A percentile compares a stretch with the other conserved stretches of the same genome.
phyloP scores from a whole-genome alignment of 352 stramenopile genomes.

The Aphanomyces cochlioides region DNA sequence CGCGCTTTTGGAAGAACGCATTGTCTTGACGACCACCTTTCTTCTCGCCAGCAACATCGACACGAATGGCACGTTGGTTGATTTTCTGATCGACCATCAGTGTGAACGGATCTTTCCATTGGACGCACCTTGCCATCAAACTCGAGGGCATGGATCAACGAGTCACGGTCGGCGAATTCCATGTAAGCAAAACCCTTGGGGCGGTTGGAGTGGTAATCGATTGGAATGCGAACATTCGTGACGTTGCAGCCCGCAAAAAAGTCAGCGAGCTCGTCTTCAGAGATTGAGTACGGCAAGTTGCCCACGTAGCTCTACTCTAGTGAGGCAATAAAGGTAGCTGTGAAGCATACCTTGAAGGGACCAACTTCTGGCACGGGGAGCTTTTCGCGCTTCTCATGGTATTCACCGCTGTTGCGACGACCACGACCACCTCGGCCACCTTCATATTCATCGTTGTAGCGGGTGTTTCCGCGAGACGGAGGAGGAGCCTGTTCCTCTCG shows the following conservation, averaged over 20 bases:
- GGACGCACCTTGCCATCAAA: slow-evolving; percentile 45
- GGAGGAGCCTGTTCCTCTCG: not conserved
- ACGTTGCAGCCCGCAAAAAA: slow-evolving; percentile 51
- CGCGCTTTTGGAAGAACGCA: slow-evolving; percentile 56
- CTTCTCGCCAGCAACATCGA: slow-evolving; percentile 68
- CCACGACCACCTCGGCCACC: slow-evolving; percentile 8
- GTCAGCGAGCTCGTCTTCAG: slow-evolving; percentile 63
- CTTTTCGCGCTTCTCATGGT: slow-evolving; percentile 44
- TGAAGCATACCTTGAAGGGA: slow-evolving; percentile 61
- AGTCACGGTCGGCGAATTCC: slow-evolving; percentile 66
- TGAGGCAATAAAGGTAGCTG: not conserved
- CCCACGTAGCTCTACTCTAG: slow-evolving; percentile 60
- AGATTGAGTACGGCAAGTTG: slow-evolving; percentile 72
- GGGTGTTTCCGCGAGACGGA: not conserved
- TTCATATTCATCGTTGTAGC: not conserved
- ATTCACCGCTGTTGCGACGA: slow-evolving; percentile 28
- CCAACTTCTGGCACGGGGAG: slow-evolving; percentile 69
- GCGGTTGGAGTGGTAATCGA: slow-evolving; percentile 58
- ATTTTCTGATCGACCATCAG: slow-evolving; percentile 31
- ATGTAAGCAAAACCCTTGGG: slow-evolving; percentile 84
- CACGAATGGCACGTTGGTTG: slow-evolving; percentile 49
- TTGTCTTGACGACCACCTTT: slow-evolving; percentile 43
- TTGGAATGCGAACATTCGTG: slow-evolving; percentile 62
- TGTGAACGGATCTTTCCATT: no score
- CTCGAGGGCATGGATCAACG: slow-evolving; percentile 59